These are phyloP conservation scores for Penicillium manginii DNA, from an alignment of 495 filamentous ascomycete genomes.

Conservation along the genomic window DNA sequence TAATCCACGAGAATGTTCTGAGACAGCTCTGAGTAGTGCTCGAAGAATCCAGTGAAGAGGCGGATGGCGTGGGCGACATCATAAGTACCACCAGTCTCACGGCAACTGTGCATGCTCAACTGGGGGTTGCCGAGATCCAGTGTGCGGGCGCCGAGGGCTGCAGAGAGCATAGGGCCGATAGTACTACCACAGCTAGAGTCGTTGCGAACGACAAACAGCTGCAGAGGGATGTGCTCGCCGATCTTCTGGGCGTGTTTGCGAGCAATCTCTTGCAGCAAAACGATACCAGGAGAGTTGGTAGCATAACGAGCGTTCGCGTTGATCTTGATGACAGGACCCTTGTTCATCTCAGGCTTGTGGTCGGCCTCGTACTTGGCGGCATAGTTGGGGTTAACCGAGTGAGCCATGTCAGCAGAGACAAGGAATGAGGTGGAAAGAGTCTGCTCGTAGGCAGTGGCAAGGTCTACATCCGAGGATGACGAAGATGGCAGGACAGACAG, in stretches of 20 bases:
- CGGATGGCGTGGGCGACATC: conserved; percentile 88
- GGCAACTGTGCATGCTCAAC: conserved; percentile 94
- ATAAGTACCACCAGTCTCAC: conserved; percentile 84
- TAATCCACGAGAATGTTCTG: conserved; percentile 74
- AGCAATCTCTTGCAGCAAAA: conserved; percentile 85
- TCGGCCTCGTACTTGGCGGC: conserved; percentile 84
- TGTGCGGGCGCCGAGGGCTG: conserved; percentile 81
- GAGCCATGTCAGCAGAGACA: conserved; percentile 96
- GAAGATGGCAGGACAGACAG: conserved; percentile 74
- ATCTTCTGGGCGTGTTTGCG: conserved; percentile 57
- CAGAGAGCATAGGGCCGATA: conserved; percentile 93
- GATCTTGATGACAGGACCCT: conserved; percentile 94
- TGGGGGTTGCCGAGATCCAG: conserved; percentile 96
- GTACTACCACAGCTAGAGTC: conserved; percentile 93
- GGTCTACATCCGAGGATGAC: conserved; percentile 51
- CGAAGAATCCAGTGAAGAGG: conserved; percentile 87
- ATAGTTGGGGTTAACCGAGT: conserved; percentile 94
- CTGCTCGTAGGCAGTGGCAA: conserved; percentile 87
- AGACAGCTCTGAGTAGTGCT: conserved; percentile 78
- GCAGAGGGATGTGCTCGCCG: conserved; percentile 72
- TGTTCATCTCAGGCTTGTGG: conserved; percentile 94
- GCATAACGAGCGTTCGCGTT: conserved; percentile 97
- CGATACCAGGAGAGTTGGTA: conserved; percentile 94
- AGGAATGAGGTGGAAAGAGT: conserved; percentile 91
- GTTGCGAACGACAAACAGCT: conserved; percentile 95